These are phyloP conservation scores for Pseudocercospora fuligena DNA, from an alignment of 2,329 filamentous ascomycete genomes.

Conservation along the genomic window DNA sequence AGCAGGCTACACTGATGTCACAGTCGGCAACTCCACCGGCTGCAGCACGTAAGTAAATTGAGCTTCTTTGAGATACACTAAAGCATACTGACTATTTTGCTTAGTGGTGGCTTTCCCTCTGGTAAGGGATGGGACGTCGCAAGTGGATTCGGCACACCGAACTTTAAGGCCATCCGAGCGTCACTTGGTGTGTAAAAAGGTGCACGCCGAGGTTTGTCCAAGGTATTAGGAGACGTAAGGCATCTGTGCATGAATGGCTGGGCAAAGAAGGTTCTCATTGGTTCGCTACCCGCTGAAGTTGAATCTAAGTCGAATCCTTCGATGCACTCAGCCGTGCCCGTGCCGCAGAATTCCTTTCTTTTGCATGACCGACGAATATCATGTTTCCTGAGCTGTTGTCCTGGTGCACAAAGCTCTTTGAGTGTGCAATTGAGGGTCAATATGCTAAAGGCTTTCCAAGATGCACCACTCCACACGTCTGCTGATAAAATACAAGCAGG, in stretches of 20 bases:
- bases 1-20: constrained; percentile 57
- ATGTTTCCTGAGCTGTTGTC: background rate
- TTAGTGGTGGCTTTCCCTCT: constrained; percentile 31
- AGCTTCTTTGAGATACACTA: too few relatives aligned
- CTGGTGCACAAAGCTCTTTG: background rate
- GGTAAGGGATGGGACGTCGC: constrained; percentile 35
- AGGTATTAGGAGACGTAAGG: background rate
- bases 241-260: background rate
- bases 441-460: constrained; percentile 15
- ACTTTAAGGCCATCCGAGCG: constrained; percentile 29
- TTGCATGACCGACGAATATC: background rate
- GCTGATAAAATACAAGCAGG: background rate
- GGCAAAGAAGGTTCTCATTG: background rate
- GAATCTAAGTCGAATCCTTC: background rate
- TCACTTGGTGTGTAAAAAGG: constrained; percentile 18
- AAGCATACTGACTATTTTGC: background rate
- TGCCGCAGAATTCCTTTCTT: background rate
- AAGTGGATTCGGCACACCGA: constrained; percentile 34
- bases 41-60: constrained; percentile 35
- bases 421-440: background rate
- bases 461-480: background rate
- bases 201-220: background rate
- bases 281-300: background rate
- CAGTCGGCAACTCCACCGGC: constrained; percentile 45
- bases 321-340: background rate